These are phyloP conservation scores for Prunella vulgaris DNA, from an alignment of 257 asterid species.

Conservation along the genomic window DNA sequence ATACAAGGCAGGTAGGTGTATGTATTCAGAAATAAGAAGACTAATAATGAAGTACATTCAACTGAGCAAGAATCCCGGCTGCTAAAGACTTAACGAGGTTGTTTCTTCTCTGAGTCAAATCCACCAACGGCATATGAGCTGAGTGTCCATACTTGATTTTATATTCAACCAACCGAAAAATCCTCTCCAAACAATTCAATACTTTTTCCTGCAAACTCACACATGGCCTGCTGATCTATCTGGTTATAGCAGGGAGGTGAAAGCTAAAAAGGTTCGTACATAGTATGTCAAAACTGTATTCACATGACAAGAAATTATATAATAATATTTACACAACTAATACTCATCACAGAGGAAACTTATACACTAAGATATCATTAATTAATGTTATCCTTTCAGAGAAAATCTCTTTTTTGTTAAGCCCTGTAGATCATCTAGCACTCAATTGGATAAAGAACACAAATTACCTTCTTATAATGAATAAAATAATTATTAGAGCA, in stretches of 20 bases:
- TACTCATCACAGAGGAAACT: too few relatives aligned
- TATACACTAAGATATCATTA: too few relatives aligned
- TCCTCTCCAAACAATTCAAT: conserved; percentile 45
- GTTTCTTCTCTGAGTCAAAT: conserved; percentile 55
- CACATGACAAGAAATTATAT: too few relatives aligned
- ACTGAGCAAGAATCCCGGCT: conserved; percentile 56
- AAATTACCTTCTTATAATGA: too few relatives aligned
- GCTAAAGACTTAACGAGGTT: conserved; percentile 44
- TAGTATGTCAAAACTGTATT: too few relatives aligned
- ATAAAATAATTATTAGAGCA: too few relatives aligned
- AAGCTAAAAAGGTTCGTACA: too few relatives aligned
- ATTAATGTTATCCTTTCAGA: too few relatives aligned
- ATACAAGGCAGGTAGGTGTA: not conserved
- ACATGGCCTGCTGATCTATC: conserved; percentile 38
- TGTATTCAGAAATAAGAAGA: conserved; percentile 32
- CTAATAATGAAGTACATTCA: conserved; percentile 52
- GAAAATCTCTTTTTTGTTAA: too few relatives aligned
- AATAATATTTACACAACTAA: too few relatives aligned
- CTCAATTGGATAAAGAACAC: too few relatives aligned
- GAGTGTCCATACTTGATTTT: conserved; percentile 41
- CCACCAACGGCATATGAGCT: conserved; percentile 50
- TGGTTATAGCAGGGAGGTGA: conserved; percentile 41
- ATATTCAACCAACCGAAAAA: conserved; percentile 45
- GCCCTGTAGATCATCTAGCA: too few relatives aligned
- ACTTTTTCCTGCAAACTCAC: conserved; percentile 52